Evolutionary conservation across 768 basidiomycete species (phyloP).

Genomic region (Pisolithus microcarpus): DNA sequence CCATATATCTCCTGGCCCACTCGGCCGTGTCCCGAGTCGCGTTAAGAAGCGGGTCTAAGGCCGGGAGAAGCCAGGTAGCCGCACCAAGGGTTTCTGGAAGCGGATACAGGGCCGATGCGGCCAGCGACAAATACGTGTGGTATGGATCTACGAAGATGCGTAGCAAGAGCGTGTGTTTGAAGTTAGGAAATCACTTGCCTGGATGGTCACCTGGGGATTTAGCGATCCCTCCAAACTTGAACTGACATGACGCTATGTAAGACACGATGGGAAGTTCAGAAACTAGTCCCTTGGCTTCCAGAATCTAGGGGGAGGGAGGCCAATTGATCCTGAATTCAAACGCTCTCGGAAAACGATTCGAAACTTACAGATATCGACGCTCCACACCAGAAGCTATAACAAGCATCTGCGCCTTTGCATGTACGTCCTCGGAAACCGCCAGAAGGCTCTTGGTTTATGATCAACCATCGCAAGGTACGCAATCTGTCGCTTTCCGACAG

Average conservation of each 20-base stretch:
- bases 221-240: slow-evolving; percentile 81
- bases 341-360: background rate
- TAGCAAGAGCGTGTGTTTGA: background rate
- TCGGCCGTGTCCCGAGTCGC: slow-evolving; percentile 53
- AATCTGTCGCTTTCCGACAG: slow-evolving; percentile 34
- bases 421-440: slow-evolving; percentile 90
- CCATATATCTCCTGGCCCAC: slow-evolving; percentile 65
- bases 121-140: slow-evolving; percentile 88
- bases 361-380: slow-evolving; percentile 63
- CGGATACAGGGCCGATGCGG: slow-evolving; percentile 66
- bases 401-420: slow-evolving; percentile 83
- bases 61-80: slow-evolving; percentile 48
- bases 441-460: slow-evolving; percentile 52
- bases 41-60: slow-evolving; percentile 67
- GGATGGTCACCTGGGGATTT: slow-evolving; percentile 77
- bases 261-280: slow-evolving; percentile 45
- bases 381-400: slow-evolving; percentile 96
- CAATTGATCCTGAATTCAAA: background rate
- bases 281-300: slow-evolving; percentile 54
- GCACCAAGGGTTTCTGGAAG: slow-evolving; percentile 28
- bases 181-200: slow-evolving; percentile 38
- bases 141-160: slow-evolving; percentile 66
- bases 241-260: slow-evolving; percentile 76
- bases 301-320: slow-evolving; percentile 47
- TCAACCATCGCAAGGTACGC: slow-evolving; percentile 68